Conservation (phyloP, 345 rosid genomes). For the Corchorus capsularis region DNA sequence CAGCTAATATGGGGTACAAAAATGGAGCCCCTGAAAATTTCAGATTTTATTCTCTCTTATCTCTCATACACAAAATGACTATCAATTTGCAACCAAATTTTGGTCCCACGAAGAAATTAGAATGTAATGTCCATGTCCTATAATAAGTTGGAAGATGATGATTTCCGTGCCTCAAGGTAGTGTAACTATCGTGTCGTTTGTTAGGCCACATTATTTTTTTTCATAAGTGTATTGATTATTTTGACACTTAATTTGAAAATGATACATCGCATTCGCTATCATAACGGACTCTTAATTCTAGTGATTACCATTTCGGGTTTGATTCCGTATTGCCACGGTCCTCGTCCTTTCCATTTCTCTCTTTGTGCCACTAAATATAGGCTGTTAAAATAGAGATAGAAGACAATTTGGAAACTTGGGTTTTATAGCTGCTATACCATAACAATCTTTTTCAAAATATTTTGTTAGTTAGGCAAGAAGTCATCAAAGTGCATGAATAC, state of each 20-base stretch:
- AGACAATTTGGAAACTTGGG: background rate
- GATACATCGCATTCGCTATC: no score
- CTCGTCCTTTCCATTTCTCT: background rate
- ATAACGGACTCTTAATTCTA: no score
- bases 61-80: background rate
- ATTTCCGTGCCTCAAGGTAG: constrained; percentile 8
- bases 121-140: constrained; percentile 23
- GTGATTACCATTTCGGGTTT: background rate
- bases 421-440: background rate
- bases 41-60: constrained; percentile 5
- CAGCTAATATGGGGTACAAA: background rate
- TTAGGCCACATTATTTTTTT: constrained; percentile 2
- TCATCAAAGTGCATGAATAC: constrained; percentile 27
- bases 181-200: constrained; percentile 5
- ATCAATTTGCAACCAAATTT: constrained; percentile 21
- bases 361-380: background rate
- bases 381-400: background rate
- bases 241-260: background rate
- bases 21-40: background rate
- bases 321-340: background rate
- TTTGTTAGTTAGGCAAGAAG: constrained; percentile 16
- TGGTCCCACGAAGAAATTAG: constrained; percentile 22
- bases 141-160: constrained; percentile 13
- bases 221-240: background rate
- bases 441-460: constrained; percentile 28